Base-by-base conservation (phyloP, 352 stramenopile genomes). In the Globisporangium cystogenes region DNA sequence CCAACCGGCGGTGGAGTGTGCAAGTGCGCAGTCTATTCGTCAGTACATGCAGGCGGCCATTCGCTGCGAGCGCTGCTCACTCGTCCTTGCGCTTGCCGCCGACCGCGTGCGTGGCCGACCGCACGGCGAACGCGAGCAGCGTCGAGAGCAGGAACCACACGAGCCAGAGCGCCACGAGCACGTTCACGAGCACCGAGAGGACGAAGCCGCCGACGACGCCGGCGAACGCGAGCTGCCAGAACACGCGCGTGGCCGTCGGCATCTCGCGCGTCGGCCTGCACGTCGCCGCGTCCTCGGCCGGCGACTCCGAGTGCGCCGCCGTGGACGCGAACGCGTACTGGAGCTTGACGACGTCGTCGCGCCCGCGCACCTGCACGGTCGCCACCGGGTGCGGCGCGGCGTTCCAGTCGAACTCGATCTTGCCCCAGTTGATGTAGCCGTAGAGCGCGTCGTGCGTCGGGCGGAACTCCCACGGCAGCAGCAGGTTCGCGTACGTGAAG, bases 341-440 rank as follows among this genome's bases (percentile, higher is more conserved):
- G 27, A 92, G 71, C 59, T 92, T 92, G 48, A 90, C 73, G 27
- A 72, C 20, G 49, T 87, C 65, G 57, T 92, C 82, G 11, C 65
- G 64, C 40, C 78, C 78, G 41, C 73, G 75, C 3, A 80, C 70
- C 47, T 70, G 64, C 24, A 92, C 79, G 11, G 72, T 72, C 3
- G 82, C 82, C 3, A 90, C 53, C 4, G 81, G 76, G 46, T 82
- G 55, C 1, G 70, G 59, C 55, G 71, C 54, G 48, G 44, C 53
- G 3, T 81, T 54, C 85, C 87, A 97, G 70, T 97, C 89, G 53
- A 98, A 86, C 29, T 96, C 82, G 41, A 98, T 82, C 46, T 94
- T 87, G n/a, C 82, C 93, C 81, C 94, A 96, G 67, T 98, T 98
- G 24, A 96, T 62, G 42, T 86, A 85, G 24, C 90, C 82, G 50